phyloP scores from a whole-genome alignment of 176 grass and related monocot species.

The Hsuehochloa calcarea region DNA sequence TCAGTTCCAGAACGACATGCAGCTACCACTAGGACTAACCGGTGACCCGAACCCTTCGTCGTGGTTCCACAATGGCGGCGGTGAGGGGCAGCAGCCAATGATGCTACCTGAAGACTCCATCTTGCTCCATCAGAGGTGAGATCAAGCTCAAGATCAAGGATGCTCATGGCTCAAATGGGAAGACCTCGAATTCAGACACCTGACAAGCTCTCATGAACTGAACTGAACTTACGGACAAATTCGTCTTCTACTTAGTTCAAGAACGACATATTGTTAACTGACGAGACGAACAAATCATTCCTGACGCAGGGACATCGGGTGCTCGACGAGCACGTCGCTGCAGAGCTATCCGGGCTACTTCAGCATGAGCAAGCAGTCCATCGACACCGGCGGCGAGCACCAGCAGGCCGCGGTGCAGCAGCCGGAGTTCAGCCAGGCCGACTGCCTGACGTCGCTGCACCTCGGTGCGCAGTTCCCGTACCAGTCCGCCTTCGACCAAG shows the following conservation, averaged over 20 bases:
- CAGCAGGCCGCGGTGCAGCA: slow-evolving; percentile 33
- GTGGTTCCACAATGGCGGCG: slow-evolving; percentile 44
- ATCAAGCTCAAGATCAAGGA: neutral
- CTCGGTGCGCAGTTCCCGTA: slow-evolving; percentile 51
- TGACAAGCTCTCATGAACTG: neutral
- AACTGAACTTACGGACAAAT: neutral
- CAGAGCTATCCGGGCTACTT: slow-evolving; percentile 59
- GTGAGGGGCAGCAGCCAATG: slow-evolving; percentile 38
- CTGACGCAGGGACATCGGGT: slow-evolving; percentile 53
- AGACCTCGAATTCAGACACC: no score
- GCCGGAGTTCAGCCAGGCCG: slow-evolving; percentile 44
- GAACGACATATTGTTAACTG: neutral
- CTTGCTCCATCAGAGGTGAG: slow-evolving; percentile 68
- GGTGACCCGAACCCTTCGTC: slow-evolving; percentile 37
- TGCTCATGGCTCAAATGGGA: neutral
- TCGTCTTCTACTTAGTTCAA: neutral
- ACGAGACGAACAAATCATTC: neutral
- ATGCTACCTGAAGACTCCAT: slow-evolving; percentile 51
- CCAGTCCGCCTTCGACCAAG: slow-evolving; percentile 40
- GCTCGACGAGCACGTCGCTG: slow-evolving; percentile 50
- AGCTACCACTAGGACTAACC: slow-evolving; percentile 46
- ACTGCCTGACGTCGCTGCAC: slow-evolving; percentile 47
- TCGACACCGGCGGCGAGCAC: slow-evolving; percentile 20
- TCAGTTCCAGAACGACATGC: slow-evolving; percentile 59
- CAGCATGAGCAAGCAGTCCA: slow-evolving; percentile 45